A percentile compares a stretch with the other conserved stretches of the same genome.
phyloP scores from a whole-genome alignment of 1,139 yeast genomes.

The Debaryomyces udenii region DNA sequence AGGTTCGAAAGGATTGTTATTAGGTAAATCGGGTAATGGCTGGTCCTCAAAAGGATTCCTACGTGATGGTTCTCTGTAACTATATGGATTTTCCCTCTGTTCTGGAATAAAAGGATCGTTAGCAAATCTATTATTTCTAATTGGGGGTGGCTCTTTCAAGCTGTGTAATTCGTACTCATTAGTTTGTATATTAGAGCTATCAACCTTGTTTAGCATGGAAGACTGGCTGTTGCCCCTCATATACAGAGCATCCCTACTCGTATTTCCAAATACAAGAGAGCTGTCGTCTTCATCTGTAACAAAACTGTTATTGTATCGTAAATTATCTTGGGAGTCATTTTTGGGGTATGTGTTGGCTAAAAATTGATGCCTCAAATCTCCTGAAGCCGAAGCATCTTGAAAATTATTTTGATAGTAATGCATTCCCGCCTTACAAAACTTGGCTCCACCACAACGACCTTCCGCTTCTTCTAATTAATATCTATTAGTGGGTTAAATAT shows the following conservation, averaged over 20 bases:
- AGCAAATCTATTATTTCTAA: slow-evolving; percentile 13
- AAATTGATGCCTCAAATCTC: slow-evolving; percentile 11
- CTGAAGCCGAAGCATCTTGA: slow-evolving; percentile 3
- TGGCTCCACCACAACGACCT: background rate
- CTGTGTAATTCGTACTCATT: slow-evolving; percentile 4
- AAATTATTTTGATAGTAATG: slow-evolving; percentile 2
- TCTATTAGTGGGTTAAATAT: no score
- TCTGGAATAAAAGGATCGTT: slow-evolving; percentile 21
- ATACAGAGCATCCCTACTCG: slow-evolving; percentile 1
- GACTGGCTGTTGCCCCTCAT: background rate
- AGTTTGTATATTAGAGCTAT: slow-evolving; percentile 4
- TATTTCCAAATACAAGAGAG: background rate
- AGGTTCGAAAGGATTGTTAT: slow-evolving; percentile 9
- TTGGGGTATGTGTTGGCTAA: slow-evolving; percentile 9
- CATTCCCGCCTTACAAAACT: background rate
- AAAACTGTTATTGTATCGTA: slow-evolving; percentile 1
- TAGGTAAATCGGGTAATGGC: slow-evolving; percentile 11
- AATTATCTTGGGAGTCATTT: background rate
- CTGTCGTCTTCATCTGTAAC: slow-evolving; percentile 6
- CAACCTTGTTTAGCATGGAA: background rate
- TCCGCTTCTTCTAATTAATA: no score
- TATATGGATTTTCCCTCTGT: slow-evolving; percentile 10
- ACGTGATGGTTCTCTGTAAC: slow-evolving; percentile 11
- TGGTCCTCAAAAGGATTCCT: slow-evolving; percentile 19
- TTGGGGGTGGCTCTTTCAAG: background rate